Conservation (phyloP, 306 rosid species). For the Rosa lucieae region DNA sequence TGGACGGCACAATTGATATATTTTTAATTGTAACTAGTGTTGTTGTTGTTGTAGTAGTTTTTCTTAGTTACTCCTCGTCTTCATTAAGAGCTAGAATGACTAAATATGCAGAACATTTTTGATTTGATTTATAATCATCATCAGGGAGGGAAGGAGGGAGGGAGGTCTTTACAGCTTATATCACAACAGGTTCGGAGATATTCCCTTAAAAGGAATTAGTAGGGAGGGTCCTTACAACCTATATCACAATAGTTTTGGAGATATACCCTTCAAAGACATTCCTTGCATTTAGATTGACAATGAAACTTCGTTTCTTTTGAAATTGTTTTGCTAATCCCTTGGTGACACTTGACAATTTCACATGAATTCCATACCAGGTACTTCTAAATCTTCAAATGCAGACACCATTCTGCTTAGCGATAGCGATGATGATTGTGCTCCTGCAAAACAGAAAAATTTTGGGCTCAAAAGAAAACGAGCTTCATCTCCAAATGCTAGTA, state of each 20-base stretch:
- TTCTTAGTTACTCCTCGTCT: background rate
- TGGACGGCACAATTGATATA: background rate
- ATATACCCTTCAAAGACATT: background rate
- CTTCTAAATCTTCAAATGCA: slow-evolving; percentile 8
- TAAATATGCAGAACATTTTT: background rate
- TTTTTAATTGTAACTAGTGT: background rate
- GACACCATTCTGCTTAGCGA: background rate
- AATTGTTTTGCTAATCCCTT: background rate
- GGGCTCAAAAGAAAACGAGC: slow-evolving; percentile 25
- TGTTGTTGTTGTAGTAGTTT: background rate
- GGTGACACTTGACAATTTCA: background rate
- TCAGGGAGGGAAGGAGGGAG: background rate
- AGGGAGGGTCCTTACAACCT: background rate
- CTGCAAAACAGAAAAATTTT: background rate
- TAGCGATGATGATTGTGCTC: slow-evolving; percentile 30
- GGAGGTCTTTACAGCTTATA: background rate
- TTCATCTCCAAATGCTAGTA: slow-evolving; percentile 8
- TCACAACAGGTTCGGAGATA: background rate
- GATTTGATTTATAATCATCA: background rate
- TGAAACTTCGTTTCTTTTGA: background rate
- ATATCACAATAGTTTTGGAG: background rate
- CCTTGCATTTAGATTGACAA: background rate
- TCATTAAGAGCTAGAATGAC: background rate
- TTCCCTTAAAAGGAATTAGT: background rate
- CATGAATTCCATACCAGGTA: slow-evolving; percentile 15